Evolutionary conservation across 169 alveolate species (phyloP).

Genomic region (Cytauxzoon felis): DNA sequence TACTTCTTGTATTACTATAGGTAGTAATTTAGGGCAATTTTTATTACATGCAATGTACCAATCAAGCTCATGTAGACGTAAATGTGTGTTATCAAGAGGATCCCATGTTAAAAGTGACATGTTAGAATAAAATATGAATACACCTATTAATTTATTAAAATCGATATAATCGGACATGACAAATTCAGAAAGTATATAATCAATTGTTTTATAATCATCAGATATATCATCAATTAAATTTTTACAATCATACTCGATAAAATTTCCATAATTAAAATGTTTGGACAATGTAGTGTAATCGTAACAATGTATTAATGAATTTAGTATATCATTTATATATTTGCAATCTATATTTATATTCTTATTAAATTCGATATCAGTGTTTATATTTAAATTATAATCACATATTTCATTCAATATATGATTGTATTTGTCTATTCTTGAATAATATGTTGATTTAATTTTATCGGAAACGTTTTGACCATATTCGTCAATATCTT

Average conservation of each 20-base stretch:
- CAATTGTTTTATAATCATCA: too few relatives aligned
- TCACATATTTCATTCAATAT: neutral
- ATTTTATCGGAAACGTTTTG: constrained; percentile 2
- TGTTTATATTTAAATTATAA: neutral
- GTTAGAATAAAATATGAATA: constrained; percentile 17
- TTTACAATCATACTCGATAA: too few relatives aligned
- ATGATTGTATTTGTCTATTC: neutral
- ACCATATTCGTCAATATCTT: constrained; percentile 57
- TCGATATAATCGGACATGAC: too few relatives aligned
- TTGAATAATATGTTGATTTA: neutral
- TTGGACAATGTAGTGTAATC: too few relatives aligned
- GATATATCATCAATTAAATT: too few relatives aligned
- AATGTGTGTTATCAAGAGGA: constrained; percentile 6
- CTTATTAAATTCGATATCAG: too few relatives aligned
- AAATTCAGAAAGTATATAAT: too few relatives aligned
- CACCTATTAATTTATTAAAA: constrained; percentile 8
- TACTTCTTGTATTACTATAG: constrained; percentile 19
- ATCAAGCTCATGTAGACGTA: constrained; percentile 10
- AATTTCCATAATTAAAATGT: too few relatives aligned
- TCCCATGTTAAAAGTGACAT: constrained; percentile 30
- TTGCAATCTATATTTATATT: too few relatives aligned
- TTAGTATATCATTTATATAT: too few relatives aligned
- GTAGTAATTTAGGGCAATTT: constrained; percentile 16
- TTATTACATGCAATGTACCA: constrained; percentile 18
- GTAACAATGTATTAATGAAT: too few relatives aligned